Base-by-base conservation (phyloP, 192 early-diverging fungal species). In the Rhizoclosmatium globosum region DNA sequence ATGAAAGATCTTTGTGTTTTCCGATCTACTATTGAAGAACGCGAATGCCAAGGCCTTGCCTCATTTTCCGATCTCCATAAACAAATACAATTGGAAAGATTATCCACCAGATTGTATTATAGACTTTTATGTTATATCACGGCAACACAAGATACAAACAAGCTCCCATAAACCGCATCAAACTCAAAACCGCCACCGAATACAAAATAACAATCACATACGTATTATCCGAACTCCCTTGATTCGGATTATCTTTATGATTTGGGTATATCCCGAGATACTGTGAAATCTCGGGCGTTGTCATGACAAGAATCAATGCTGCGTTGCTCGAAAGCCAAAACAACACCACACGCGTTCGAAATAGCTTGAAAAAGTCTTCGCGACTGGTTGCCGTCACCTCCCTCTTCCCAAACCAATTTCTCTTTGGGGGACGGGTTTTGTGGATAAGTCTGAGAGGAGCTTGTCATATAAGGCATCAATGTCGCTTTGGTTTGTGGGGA, bases 101-200 rank as follows among this genome's bases (percentile, higher is more conserved):
- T n/a, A n/a, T n/a, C n/a, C n/a, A n/a, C n/a, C n/a, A n/a, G n/a
- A 62, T 62, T 31, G 31, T 4, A 62, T 62, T 17, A 62, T 62
- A 4, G 47, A 53, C 47, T 21, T 47, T 9, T n/a, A 71, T 13
- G 11, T 9, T 56, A 38, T 62, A 59, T 67, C 47, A 76, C 1
- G 62, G 62, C 7, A 76, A 44, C 1, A 76, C 41, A 4, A 76
- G 74, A 38, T 66, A 67, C n/a, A 76, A 1, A 38, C 57, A 53
- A 13, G 39, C 21, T 39, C 96, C 96, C 38, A 93, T 71, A 82
- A 95, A 95, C 62, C 96, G 86, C 60, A 95, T 82, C 0, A 90
- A 83, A 23, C 90, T 82, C 76, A 97, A 82, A 0, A 79, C 90
- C 2, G 92, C 90, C 11, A 96, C 93, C 42, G 87, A 88, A 93